Percentiles rank a stretch among this genome's conserved stretches.
Evolutionary conservation across 2,329 filamentous ascomycete genomes (phyloP).

Genomic region (Pseudohalonectria lignicola): DNA sequence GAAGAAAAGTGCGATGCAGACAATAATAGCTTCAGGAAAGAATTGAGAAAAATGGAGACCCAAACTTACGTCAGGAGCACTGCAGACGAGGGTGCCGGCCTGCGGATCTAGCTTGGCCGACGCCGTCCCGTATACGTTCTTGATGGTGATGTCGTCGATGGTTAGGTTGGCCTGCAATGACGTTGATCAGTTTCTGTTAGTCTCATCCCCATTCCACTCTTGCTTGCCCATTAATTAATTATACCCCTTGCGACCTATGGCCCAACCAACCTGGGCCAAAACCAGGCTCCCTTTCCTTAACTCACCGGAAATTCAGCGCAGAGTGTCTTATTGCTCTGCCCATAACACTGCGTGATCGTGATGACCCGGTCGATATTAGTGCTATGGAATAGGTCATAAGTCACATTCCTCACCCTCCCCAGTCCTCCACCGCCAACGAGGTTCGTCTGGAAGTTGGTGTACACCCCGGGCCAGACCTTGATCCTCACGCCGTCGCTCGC

Average conservation of each 20-base stretch:
- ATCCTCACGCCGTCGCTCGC: conserved; percentile 45
- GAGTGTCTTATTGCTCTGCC: conserved; percentile 48
- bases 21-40: no score
- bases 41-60: no score
- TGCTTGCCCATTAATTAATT: no score
- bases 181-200: no score
- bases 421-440: conserved; percentile 47
- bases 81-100: not conserved
- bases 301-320: conserved; percentile 40
- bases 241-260: no score
- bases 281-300: no score
- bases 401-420: conserved; percentile 31
- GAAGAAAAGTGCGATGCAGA: no score
- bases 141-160: conserved; percentile 41
- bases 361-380: conserved; percentile 53
- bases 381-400: conserved; percentile 35
- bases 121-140: conserved; percentile 39
- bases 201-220: no score
- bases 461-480: conserved; percentile 38
- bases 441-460: conserved; percentile 25
- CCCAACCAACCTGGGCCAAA: no score
- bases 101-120: conserved; percentile 6
- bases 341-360: conserved; percentile 33
- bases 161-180: conserved; percentile 28
- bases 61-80: not conserved